Percentiles rank a stretch among this genome's conserved stretches.
Evolutionary conservation across 345 rosid genomes (phyloP).

Genomic region (Passiflora organensis): DNA sequence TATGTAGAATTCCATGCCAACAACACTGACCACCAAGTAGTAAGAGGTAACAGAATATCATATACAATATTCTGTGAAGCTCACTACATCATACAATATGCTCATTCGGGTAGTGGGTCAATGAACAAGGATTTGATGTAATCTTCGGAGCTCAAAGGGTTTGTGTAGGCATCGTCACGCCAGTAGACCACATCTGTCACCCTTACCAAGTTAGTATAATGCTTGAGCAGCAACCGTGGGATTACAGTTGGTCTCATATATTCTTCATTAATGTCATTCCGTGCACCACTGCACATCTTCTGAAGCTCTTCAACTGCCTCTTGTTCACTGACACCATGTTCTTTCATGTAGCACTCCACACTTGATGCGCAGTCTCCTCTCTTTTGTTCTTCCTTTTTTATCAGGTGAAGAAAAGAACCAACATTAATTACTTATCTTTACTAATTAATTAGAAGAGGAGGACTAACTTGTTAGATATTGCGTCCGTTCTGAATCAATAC

Average conservation of each 20-base stretch:
- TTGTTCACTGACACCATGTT: background rate
- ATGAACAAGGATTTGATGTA: background rate
- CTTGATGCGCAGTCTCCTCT: conserved; percentile 1
- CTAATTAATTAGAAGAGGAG: too few species aligned
- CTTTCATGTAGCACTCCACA: conserved; percentile 1
- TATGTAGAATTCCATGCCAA: too few species aligned
- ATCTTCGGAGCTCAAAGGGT: background rate
- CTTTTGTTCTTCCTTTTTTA: background rate
- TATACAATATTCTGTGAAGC: too few species aligned
- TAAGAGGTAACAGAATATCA: too few species aligned
- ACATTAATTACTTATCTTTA: background rate
- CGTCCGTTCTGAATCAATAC: background rate
- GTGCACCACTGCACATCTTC: background rate
- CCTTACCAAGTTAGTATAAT: background rate
- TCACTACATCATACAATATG: too few species aligned
- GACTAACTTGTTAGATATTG: background rate
- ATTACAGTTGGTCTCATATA: conserved; percentile 3
- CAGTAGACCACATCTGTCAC: background rate
- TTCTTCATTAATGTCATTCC: conserved; percentile 3
- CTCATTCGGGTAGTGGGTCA: too few species aligned
- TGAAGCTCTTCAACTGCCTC: background rate
- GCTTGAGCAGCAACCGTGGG: background rate
- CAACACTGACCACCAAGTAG: too few species aligned
- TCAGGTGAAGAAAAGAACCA: background rate
- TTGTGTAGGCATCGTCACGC: background rate